Evolutionary conservation across 495 filamentous ascomycete species (phyloP).

Genomic region (Cetradonia linearis): DNA sequence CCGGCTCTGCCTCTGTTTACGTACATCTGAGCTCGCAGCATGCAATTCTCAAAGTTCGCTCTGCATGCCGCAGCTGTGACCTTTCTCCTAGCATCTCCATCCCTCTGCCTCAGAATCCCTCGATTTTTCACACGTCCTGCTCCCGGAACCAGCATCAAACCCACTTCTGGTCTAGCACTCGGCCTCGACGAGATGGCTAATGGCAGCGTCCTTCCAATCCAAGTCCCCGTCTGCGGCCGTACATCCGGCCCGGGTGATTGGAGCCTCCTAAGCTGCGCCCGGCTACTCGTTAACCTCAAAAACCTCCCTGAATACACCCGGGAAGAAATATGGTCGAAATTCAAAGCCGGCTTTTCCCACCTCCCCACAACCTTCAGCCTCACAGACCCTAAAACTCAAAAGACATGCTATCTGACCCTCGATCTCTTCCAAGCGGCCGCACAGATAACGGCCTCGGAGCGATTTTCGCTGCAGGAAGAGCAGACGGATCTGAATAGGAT

Average conservation of each 20-base stretch:
- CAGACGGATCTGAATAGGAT: conserved; percentile 15
- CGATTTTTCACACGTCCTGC: too few relatives aligned
- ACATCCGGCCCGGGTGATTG: neutral
- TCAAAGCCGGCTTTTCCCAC: neutral
- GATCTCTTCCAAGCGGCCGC: conserved; percentile 9
- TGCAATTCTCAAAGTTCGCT: neutral
- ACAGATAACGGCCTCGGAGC: conserved; percentile 10
- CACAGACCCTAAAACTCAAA: neutral
- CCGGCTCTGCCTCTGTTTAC: too few relatives aligned
- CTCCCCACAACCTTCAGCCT: conserved; percentile 13
- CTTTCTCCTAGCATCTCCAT: neutral
- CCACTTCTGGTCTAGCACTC: neutral
- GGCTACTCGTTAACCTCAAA: conserved; percentile 8
- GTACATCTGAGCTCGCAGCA: neutral
- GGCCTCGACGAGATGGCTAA: too few relatives aligned
- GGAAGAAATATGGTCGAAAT: conserved; percentile 14
- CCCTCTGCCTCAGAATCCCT: neutral
- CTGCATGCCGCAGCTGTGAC: neutral
- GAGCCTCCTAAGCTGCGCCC: conserved; percentile 13
- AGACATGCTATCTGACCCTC: conserved; percentile 10
- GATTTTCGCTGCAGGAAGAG: conserved; percentile 9
- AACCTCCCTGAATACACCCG: conserved; percentile 11
- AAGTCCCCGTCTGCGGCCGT: conserved; percentile 8
- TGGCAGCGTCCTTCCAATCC: neutral
- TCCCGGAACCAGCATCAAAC: neutral